These are phyloP conservation scores for Colletotrichum higginsianum DNA, from an alignment of 2,329 filamentous ascomycete genomes.

Conservation along the genomic window DNA sequence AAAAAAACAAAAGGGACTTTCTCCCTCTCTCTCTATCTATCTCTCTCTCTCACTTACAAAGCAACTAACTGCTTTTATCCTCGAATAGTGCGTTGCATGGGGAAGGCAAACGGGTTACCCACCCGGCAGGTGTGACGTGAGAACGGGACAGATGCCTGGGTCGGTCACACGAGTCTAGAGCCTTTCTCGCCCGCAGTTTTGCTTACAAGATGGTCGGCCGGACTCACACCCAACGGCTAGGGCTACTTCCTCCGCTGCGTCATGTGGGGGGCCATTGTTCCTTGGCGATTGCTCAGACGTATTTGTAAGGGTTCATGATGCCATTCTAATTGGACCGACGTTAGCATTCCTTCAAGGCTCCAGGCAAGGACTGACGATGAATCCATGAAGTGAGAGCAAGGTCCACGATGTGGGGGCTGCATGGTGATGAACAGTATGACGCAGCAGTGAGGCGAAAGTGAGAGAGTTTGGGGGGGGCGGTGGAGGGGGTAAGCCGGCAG, in stretches of 20 bases:
- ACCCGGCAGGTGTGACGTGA: neutral
- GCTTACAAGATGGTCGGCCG: slow-evolving; percentile 19
- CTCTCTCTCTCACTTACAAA: slow-evolving; percentile 13
- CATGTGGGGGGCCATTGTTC: slow-evolving; percentile 23
- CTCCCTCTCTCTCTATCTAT: neutral
- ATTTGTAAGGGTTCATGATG: slow-evolving; percentile 99
- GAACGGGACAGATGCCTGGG: neutral
- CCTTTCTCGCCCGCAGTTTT: slow-evolving; percentile 14
- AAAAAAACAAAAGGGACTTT: neutral
- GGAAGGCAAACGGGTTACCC: neutral
- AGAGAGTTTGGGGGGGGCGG: neutral
- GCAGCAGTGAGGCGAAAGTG: slow-evolving; percentile 2
- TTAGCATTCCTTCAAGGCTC: slow-evolving; percentile 41
- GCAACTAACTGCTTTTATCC: neutral
- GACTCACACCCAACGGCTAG: slow-evolving; percentile 11
- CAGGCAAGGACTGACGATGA: slow-evolving; percentile 32
- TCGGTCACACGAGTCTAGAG: slow-evolving; percentile 17
- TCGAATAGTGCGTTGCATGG: neutral
- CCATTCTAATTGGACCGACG: slow-evolving; percentile 76
- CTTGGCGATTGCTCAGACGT: slow-evolving; percentile 69
- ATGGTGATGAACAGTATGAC: slow-evolving; percentile 9
- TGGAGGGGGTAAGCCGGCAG: neutral
- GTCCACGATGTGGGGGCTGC: slow-evolving; percentile 24
- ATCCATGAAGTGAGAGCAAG: neutral
- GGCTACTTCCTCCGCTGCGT: slow-evolving; percentile 1